Base-by-base conservation (phyloP, 2,329 filamentous ascomycete genomes). In the Xylaria sp. region DNA sequence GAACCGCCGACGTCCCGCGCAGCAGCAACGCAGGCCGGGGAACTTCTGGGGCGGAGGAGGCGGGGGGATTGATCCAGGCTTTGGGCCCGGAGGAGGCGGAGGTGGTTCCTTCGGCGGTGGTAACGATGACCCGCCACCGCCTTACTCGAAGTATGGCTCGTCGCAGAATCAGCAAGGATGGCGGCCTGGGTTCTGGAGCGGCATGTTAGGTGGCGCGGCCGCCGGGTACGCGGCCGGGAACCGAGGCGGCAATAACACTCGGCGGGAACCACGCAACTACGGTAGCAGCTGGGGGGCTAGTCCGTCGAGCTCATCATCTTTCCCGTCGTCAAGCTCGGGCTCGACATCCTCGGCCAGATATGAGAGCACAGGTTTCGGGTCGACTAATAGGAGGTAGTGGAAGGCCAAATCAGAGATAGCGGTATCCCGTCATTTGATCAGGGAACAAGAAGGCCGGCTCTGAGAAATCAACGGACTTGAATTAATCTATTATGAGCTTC, bases 131-230 rank as follows among this genome's bases (percentile, higher is more conserved):
- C 77, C 82, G 20, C 82, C 83, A 24, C 82, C 83, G 38, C 82
- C 83, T 5, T 79, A 82, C 75, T 73, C 70, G 1, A 79, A 80
- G 49, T 70, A 71, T 6, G 63, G 59, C 41, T 66, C 66, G 9
- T 68, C 68, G 24, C 54, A 62, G 40, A 56, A 54, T 59, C 68
- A 72, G 54, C 71, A 82, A 57, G 77, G 78, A 1, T 91, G 88
- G 87, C 78, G 80, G 45, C 88, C 89, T 4, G 89, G 89, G 1
- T 91, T 92, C 72, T 92, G 88, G 88, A 82, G 77, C 17, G 89
- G 88, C 18, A 73, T 83, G n/a, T 79, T 82, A 0, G 81, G 82
- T 16, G 90, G 89, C 41, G 87, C 85, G 4, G 88, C 88, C 1
- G 88, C 87, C 2, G 86, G 79, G 1, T 91, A 90, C 66, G 69